Percentiles rank a stretch among this genome's conserved stretches.
phyloP scores from a whole-genome alignment of 768 basidiomycete species.

The Tulasnella sp. region DNA sequence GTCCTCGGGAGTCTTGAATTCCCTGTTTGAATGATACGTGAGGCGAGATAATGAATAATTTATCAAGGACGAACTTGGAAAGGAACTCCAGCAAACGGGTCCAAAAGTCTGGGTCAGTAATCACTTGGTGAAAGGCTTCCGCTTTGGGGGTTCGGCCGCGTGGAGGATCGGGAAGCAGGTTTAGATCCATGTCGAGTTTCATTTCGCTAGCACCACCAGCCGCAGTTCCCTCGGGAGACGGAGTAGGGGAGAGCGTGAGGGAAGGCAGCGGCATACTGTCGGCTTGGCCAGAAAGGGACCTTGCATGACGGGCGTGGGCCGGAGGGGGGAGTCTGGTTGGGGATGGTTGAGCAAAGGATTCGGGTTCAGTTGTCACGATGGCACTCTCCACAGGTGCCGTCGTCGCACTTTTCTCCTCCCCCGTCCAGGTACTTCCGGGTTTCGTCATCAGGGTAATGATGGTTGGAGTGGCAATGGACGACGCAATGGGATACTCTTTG shows the following conservation, averaged over 20 bases:
- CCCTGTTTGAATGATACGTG: slow-evolving; percentile 23
- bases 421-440: slow-evolving; percentile 14
- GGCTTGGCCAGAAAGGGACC: slow-evolving; percentile 25
- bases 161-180: slow-evolving; percentile 40
- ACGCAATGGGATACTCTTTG: slow-evolving; percentile 76
- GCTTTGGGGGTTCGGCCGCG: slow-evolving; percentile 24
- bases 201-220: slow-evolving; percentile 1
- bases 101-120: slow-evolving; percentile 79
- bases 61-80: slow-evolving; percentile 31
- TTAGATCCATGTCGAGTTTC: slow-evolving; percentile 39
- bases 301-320: slow-evolving; percentile 16
- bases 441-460: slow-evolving; percentile 62
- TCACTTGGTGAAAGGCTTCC: slow-evolving; percentile 46
- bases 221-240: slow-evolving; percentile 29
- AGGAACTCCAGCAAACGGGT: slow-evolving; percentile 51
- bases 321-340: background rate
- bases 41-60: background rate
- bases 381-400: background rate
- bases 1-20: slow-evolving; percentile 54
- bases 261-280: slow-evolving; percentile 60
- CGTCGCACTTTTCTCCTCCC: background rate
- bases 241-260: slow-evolving; percentile 66
- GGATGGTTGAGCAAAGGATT: slow-evolving; percentile 2
- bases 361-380: slow-evolving; percentile 9
- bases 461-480: slow-evolving; percentile 44